Evolutionary conservation across 768 basidiomycete genomes (phyloP).

Genomic region (Rhodotorula toruloides): DNA sequence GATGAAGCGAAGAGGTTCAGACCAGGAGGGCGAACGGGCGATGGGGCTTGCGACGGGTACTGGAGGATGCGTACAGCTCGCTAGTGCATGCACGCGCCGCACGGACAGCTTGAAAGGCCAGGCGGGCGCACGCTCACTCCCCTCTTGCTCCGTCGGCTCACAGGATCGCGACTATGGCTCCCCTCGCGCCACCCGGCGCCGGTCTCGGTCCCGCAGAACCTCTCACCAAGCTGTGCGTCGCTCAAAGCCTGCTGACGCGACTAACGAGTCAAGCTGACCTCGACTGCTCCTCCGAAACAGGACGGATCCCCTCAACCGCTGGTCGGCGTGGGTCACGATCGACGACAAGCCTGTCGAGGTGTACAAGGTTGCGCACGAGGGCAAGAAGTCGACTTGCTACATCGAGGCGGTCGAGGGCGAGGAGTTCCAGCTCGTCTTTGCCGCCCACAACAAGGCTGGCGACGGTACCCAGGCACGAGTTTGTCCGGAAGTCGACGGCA

Average conservation of each 20-base stretch:
- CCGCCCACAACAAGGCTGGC: background rate
- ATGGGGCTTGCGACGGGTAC: too few relatives aligned
- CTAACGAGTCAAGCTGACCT: background rate
- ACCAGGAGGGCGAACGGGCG: too few relatives aligned
- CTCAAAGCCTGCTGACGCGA: background rate
- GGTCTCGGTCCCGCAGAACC: background rate
- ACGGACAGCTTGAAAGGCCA: too few relatives aligned
- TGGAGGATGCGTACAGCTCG: too few relatives aligned
- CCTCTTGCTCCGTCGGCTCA: too few relatives aligned
- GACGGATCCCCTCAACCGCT: background rate
- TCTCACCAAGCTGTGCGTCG: background rate
- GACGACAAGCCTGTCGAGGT: background rate
- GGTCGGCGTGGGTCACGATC: background rate
- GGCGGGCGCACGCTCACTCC: too few relatives aligned
- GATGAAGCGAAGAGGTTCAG: too few relatives aligned
- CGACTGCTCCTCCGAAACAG: too few relatives aligned
- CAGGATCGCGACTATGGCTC: too few relatives aligned
- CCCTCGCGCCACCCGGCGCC: too few relatives aligned
- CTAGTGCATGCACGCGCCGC: too few relatives aligned
- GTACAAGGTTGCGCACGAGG: constrained; percentile 3
- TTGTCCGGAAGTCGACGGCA: background rate
- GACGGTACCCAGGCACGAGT: too few relatives aligned
- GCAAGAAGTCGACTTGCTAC: background rate
- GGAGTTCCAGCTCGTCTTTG: background rate
- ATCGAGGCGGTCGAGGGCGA: constrained; percentile 13